phyloP scores from a whole-genome alignment of 768 basidiomycete species.

The Phanerochaete carnosa region DNA sequence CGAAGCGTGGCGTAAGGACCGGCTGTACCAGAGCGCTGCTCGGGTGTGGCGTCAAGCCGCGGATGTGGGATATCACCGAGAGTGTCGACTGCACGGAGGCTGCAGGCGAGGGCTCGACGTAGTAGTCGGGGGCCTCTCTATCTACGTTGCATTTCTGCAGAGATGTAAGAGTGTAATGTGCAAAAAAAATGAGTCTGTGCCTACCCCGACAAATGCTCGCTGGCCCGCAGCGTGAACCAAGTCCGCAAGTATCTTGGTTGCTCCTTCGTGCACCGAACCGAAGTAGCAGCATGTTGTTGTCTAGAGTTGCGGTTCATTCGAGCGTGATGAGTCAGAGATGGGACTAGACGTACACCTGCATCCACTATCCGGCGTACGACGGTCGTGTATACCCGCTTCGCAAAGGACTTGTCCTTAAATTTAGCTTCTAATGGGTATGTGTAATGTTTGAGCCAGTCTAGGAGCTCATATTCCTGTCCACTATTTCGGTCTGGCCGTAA shows the following conservation, averaged over 20 bases:
- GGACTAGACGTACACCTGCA: constrained; percentile 56
- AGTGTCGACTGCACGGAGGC: constrained; percentile 61
- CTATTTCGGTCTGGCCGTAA: constrained; percentile 31
- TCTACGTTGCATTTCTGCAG: constrained; percentile 90
- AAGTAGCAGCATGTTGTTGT: constrained; percentile 96
- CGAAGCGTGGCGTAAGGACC: constrained; percentile 94
- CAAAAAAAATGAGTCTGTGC: constrained; percentile 23
- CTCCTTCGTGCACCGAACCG: constrained; percentile 74
- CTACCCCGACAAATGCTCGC: constrained; percentile 81
- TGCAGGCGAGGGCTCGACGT: constrained; percentile 60
- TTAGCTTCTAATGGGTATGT: constrained; percentile 88
- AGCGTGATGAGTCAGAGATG: not conserved
- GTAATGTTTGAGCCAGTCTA: constrained; percentile 82
- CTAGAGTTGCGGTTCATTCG: constrained; percentile 35
- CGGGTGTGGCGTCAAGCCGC: constrained; percentile 38
- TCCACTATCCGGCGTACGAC: constrained; percentile 73
- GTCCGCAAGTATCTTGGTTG: constrained; percentile 79
- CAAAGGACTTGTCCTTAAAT: constrained; percentile 70
- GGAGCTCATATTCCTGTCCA: constrained; percentile 81
- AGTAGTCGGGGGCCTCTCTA: constrained; percentile 61
- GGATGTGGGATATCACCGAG: constrained; percentile 68
- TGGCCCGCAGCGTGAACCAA: constrained; percentile 68
- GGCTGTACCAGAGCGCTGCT: constrained; percentile 67
- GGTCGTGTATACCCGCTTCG: constrained; percentile 59
- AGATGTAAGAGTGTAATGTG: not conserved